These are phyloP conservation scores for Tuber microsphaerosporum DNA, from an alignment of 495 filamentous ascomycete genomes.

Conservation along the genomic window DNA sequence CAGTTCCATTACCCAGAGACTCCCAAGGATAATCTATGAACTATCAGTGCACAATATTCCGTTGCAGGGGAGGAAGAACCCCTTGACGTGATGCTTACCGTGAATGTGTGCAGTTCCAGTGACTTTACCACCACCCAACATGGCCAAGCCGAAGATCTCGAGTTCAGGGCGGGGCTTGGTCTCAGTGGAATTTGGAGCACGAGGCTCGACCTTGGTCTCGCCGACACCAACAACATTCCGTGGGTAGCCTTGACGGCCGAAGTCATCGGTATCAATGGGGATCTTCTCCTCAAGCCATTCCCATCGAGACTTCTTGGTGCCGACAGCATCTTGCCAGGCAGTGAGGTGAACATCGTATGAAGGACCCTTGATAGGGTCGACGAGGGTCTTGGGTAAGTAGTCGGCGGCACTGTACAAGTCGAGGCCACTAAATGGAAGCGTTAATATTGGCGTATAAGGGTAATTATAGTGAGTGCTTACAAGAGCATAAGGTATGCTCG, in stretches of 20 bases:
- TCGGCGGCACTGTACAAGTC: conserved; percentile 42
- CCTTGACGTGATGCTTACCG: conserved; percentile 16
- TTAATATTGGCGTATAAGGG: conserved; percentile 6
- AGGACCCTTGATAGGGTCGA: conserved; percentile 31
- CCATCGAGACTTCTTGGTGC: conserved; percentile 41
- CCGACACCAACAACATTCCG: conserved; percentile 20
- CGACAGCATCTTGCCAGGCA: conserved; percentile 41
- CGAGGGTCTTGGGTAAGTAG: conserved; percentile 41
- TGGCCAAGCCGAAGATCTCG: conserved; percentile 41
- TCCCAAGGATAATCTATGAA: conserved; percentile 44
- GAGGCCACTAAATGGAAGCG: conserved; percentile 24
- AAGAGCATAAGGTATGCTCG: conserved; percentile 42
- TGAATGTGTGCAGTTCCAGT: conserved; percentile 41
- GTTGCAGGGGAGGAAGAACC: not conserved
- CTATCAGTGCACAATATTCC: not conserved
- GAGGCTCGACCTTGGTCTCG: conserved; percentile 8
- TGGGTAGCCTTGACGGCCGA: conserved; percentile 15
- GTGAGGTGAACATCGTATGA: conserved; percentile 41
- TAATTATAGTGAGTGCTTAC: conserved; percentile 17
- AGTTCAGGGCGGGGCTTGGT: conserved; percentile 40
- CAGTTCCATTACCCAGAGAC: conserved; percentile 39
- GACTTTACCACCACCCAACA: conserved; percentile 43
- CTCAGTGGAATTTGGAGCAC: not conserved
- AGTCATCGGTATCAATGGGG: conserved; percentile 15
- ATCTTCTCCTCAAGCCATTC: conserved; percentile 43